Conservation (phyloP, 345 rosid species). For the Aquilaria sinensis region DNA sequence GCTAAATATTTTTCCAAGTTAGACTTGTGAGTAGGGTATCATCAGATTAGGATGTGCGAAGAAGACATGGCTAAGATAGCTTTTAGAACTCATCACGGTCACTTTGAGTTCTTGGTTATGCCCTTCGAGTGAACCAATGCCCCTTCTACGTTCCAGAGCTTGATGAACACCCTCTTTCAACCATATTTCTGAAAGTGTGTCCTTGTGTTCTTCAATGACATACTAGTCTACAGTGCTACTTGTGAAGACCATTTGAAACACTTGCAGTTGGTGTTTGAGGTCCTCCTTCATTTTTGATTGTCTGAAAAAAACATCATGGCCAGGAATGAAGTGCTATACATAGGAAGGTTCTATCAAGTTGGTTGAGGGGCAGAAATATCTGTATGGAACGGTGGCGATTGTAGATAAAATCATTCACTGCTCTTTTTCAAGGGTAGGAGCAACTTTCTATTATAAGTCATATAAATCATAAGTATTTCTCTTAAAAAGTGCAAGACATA, state of each 20-base stretch:
- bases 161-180: background rate
- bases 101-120: background rate
- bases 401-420: too few species aligned
- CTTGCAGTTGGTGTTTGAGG: background rate
- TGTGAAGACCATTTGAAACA: background rate
- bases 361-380: too few species aligned
- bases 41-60: background rate
- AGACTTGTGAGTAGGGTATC: background rate
- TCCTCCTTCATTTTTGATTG: background rate
- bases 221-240: background rate
- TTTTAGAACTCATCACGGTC: too few species aligned
- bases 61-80: background rate
- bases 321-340: too few species aligned
- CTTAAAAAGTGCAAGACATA: too few species aligned
- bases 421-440: too few species aligned
- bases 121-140: background rate
- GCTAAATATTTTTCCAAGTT: background rate
- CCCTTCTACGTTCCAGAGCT: background rate
- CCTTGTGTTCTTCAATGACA: background rate
- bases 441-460: too few species aligned
- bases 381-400: too few species aligned
- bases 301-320: too few species aligned
- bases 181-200: background rate
- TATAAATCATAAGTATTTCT: too few species aligned
- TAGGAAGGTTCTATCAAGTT: too few species aligned